Conservation (phyloP, 2,329 filamentous ascomycete species). For the Exophiala aquamarina region DNA sequence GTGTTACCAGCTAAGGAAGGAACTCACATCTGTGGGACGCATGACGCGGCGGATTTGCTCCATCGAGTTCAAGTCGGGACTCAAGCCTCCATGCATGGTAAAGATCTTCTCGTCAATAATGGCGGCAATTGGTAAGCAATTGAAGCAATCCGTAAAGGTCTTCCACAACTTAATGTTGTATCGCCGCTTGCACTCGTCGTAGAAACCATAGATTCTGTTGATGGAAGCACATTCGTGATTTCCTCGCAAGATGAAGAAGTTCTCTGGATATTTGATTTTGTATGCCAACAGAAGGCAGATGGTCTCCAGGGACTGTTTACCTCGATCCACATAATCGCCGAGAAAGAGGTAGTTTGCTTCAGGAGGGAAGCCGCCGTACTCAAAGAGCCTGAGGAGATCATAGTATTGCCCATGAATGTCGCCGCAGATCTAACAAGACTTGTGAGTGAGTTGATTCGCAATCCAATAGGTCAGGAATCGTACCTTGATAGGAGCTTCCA, state of each 20-base stretch:
- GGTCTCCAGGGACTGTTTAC: slow-evolving; percentile 98
- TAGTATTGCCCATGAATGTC: slow-evolving; percentile 99
- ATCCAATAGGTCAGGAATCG: slow-evolving; percentile 34
- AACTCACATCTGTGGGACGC: slow-evolving; percentile 94
- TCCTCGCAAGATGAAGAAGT: slow-evolving; percentile 97
- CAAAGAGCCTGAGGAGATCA: slow-evolving; percentile 93
- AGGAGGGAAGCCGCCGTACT: slow-evolving; percentile 96
- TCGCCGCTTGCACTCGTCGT: slow-evolving; percentile 98
- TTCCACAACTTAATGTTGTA: slow-evolving; percentile 99
- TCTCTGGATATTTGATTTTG: slow-evolving; percentile 99
- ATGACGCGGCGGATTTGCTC: slow-evolving; percentile 99
- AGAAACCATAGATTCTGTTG: slow-evolving; percentile 99
- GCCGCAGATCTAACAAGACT: slow-evolving; percentile 79
- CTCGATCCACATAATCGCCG: slow-evolving; percentile 96
- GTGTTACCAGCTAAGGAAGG: not conserved
- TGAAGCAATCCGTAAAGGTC: slow-evolving; percentile 99
- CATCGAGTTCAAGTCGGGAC: slow-evolving; percentile 98
- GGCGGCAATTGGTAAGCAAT: slow-evolving; percentile 94
- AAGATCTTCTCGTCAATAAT: slow-evolving; percentile 99
- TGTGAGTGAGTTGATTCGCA: slow-evolving; percentile 2
- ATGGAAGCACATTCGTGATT: slow-evolving; percentile 99
- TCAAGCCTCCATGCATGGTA: slow-evolving; percentile 98
- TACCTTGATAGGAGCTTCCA: slow-evolving; percentile 99
- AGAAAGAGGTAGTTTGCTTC: slow-evolving; percentile 99
- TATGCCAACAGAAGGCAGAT: slow-evolving; percentile 95